Evolutionary conservation across 2,329 filamentous ascomycete species (phyloP), one percentile per base, ranked within the genome.

Genomic region (Pseudohalonectria lignicola): DNA sequence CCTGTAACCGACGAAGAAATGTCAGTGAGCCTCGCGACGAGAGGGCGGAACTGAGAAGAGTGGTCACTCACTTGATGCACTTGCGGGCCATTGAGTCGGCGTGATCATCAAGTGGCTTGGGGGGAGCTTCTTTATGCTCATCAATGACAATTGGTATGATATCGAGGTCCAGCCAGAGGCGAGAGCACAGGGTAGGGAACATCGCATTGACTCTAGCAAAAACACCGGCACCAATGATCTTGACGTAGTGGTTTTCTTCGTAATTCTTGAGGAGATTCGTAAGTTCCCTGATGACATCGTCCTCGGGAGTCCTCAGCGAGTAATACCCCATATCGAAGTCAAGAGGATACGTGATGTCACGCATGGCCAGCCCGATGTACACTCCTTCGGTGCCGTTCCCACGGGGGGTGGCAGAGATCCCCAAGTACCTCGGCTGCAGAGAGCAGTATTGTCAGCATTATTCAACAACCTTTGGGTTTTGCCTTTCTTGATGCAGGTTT

Each of bases 61-160:
- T 3, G 6, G 31, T 41, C 4, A 60, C 71, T 57, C 59, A 82
- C 79, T 79, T 73, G 44, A 87, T 70, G 54, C 81, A 86, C 62
- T 87, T 88, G 43, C 85, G 70, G 2, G 79, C 80, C 73, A 88
- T 82, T 1, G 80, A 83, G 53, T 90, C 85, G 2, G 85, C 83
- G 55, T 87, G 79, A 53, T 92, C 85, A 49, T 88, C 85, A 4
- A 87, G 69, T n/a, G 68, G 62, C 52, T 76, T 75, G 25, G 61
- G 55, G 33, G 44, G 69, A 64, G 31, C 49, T 59, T 55, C 56
- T 47, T 63, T 61, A 44, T 57, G 51, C 31, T 65, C 60, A 11
- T 66, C 57, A 39, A 86, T 66, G 4, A 82, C 71, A 30, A 90
- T 66, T 1, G 82, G 80, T 3, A 90, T 73, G 40, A 88, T 76